These are phyloP conservation scores for Prorocentrum cordatum DNA, from an alignment of 169 alveolate species.

Conservation along the genomic window DNA sequence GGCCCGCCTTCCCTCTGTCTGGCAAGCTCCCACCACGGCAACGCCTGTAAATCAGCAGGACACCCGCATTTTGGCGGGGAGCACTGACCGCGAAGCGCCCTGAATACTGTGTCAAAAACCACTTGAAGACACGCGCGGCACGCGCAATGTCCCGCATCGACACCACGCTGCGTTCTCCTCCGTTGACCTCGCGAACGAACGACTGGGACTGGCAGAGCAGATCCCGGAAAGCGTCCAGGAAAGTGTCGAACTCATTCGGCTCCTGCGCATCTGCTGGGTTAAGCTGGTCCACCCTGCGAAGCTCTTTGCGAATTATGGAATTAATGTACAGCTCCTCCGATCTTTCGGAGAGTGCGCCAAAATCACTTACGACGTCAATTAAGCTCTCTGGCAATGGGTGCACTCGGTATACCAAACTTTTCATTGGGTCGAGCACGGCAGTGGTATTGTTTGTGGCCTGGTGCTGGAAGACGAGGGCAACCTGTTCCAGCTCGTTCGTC, in stretches of 20 bases:
- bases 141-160: conserved; percentile 66
- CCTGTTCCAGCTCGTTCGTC: not conserved
- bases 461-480: not conserved
- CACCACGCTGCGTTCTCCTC: conserved; percentile 68
- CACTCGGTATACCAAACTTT: conserved; percentile 48
- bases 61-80: too few relatives aligned
- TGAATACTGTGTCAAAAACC: too few relatives aligned
- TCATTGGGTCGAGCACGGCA: not conserved
- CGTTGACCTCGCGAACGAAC: conserved; percentile 49
- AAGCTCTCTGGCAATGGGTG: conserved; percentile 64
- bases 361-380: conserved; percentile 57
- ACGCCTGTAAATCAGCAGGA: too few relatives aligned
- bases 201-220: conserved; percentile 45
- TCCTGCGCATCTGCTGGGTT: not conserved
- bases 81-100: too few relatives aligned
- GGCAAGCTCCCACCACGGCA: too few relatives aligned
- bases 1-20: too few relatives aligned
- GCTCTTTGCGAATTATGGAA: conserved; percentile 20
- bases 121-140: conserved; percentile 63
- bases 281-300: not conserved
- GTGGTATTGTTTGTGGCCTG: not conserved
- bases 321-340: conserved; percentile 65
- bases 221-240: conserved; percentile 26
- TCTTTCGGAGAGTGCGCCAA: conserved; percentile 38
- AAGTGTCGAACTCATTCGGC: not conserved